Percentiles rank a stretch among this genome's conserved stretches.
phyloP scores from a whole-genome alignment of 2,329 filamentous ascomycete genomes.

The Aspergillus ochraceoroseus region DNA sequence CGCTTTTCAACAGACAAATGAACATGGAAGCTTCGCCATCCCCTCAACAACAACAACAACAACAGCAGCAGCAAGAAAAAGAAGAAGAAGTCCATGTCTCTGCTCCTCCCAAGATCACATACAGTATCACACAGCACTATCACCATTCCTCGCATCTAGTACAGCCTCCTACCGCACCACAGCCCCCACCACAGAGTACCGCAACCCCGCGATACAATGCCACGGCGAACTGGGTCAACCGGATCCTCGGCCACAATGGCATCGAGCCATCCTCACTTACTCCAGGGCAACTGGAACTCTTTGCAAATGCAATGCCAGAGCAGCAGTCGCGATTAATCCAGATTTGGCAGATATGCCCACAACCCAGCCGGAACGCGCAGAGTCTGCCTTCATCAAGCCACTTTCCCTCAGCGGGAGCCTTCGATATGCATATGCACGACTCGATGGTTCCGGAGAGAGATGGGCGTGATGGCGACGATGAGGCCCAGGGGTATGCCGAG shows the following conservation, averaged over 20 bases:
- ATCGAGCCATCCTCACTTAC: conserved; percentile 67
- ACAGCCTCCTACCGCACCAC: conserved; percentile 45
- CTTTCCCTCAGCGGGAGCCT: not conserved
- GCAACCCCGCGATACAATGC: conserved; percentile 47
- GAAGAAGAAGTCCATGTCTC: conserved; percentile 34
- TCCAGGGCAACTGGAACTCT: conserved; percentile 70
- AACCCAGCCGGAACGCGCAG: conserved; percentile 15
- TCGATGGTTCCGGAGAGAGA: no score
- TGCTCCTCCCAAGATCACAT: conserved; percentile 54
- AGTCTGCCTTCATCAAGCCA: not conserved
- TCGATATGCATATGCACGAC: conserved; percentile 53
- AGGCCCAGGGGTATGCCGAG: conserved; percentile 53
- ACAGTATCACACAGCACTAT: conserved; percentile 77
- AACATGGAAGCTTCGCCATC: conserved; percentile 49
- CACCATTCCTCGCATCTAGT: conserved; percentile 69
- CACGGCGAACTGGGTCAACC: no score
- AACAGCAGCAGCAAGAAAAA: no score
- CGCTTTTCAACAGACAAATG: conserved; percentile 72
- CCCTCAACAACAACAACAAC: conserved; percentile 27
- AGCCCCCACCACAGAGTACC: conserved; percentile 26
- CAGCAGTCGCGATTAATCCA: conserved; percentile 73
- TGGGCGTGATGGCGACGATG: conserved; percentile 16
- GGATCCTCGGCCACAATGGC: conserved; percentile 30
- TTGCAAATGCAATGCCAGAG: conserved; percentile 65
- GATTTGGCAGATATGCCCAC: conserved; percentile 75